phyloP scores from a whole-genome alignment of 805 yeast species.

The Metschnikowia sp. region DNA sequence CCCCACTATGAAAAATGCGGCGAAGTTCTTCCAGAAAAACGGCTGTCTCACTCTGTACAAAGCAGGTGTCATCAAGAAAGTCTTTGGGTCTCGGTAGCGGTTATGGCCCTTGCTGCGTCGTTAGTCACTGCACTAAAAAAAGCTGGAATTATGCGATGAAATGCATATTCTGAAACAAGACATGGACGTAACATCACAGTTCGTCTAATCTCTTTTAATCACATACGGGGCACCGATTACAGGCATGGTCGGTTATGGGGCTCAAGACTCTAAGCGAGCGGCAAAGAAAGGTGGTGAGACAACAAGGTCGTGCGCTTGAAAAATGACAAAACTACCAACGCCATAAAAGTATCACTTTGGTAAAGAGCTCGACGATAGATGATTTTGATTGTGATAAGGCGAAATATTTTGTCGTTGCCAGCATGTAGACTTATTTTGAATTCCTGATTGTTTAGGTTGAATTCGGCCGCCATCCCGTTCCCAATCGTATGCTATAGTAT shows the following conservation, averaged over 20 bases:
- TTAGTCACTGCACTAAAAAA: conserved; percentile 9
- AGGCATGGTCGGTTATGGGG: conserved; percentile 17
- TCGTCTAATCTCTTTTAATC: not conserved
- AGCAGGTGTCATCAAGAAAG: conserved; percentile 90
- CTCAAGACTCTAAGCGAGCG: not conserved
- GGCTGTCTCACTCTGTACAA: conserved; percentile 87
- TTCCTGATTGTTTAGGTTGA: no score
- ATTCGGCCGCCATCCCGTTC: no score
- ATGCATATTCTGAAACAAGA: not conserved
- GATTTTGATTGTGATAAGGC: no score
- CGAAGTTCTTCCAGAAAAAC: conserved; percentile 73
- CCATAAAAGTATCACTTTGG: not conserved
- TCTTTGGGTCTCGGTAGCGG: conserved; percentile 55
- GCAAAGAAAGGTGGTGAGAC: not conserved
- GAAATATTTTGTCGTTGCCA: no score
- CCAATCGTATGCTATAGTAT: no score
- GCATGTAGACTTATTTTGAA: no score
- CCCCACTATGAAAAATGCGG: conserved; percentile 54
- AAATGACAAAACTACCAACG: not conserved
- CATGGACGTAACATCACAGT: no score
- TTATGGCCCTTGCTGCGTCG: conserved; percentile 39
- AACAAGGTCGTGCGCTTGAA: conserved; percentile 6
- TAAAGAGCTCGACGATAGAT: not conserved
- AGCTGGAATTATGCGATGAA: no score
- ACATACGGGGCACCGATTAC: conserved; percentile 33